These are phyloP conservation scores for Ophiosphaerella narmari DNA, from an alignment of 2,329 filamentous ascomycete genomes.

Conservation along the genomic window DNA sequence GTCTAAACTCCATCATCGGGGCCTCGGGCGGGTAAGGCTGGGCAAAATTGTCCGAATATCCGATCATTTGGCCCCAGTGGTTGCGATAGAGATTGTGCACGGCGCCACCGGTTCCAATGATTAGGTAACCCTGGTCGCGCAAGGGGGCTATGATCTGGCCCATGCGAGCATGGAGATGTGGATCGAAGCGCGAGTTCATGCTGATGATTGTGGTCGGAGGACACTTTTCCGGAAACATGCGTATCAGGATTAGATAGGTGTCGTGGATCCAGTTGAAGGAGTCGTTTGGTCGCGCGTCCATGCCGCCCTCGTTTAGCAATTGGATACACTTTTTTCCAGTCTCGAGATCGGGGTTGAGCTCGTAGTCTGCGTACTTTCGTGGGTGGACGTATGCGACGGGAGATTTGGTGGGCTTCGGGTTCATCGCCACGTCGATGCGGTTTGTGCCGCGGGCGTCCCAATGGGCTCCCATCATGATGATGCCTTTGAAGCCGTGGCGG, in stretches of 20 bases:
- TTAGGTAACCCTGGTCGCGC: constrained; percentile 59
- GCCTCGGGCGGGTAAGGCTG: constrained; percentile 62
- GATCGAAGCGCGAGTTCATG: constrained; percentile 61
- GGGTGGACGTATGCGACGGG: constrained; percentile 71
- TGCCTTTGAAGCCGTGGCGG: constrained; percentile 62
- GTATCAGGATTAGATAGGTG: constrained; percentile 69
- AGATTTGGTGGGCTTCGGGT: constrained; percentile 63
- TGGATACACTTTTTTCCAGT: constrained; percentile 57
- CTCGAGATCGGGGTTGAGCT: constrained; percentile 63
- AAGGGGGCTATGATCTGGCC: constrained; percentile 62
- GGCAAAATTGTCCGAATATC: constrained; percentile 66
- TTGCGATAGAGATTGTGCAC: constrained; percentile 75
- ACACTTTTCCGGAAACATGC: constrained; percentile 69
- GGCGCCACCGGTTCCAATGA: constrained; percentile 65
- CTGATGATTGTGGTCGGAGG: constrained; percentile 67
- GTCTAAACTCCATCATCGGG: constrained; percentile 68
- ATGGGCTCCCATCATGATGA: constrained; percentile 72
- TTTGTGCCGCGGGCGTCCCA: constrained; percentile 63
- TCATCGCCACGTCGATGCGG: constrained; percentile 64
- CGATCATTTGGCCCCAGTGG: constrained; percentile 66
- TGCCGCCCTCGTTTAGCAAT: constrained; percentile 57
- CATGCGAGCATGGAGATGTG: constrained; percentile 62
- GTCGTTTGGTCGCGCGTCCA: constrained; percentile 58
- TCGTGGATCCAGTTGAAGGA: constrained; percentile 75
- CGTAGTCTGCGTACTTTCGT: constrained; percentile 66